These are phyloP conservation scores for Proliferodiscus dingleyae DNA, from an alignment of 2,329 filamentous ascomycete species.

Conservation along the genomic window DNA sequence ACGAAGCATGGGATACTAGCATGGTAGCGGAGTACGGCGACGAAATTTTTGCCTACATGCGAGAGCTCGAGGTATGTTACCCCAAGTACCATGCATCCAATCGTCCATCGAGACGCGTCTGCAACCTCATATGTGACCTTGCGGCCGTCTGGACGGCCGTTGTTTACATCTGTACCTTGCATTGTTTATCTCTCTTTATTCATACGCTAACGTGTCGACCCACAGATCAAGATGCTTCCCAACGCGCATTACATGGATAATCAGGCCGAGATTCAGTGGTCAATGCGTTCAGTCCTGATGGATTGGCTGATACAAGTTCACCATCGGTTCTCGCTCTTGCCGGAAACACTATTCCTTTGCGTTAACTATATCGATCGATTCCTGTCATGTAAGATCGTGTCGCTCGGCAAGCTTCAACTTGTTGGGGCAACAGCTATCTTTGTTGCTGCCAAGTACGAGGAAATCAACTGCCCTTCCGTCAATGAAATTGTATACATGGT, in stretches of 20 bases:
- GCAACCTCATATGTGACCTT: slow-evolving; percentile 6
- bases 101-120: slow-evolving; percentile 5
- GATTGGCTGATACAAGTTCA: slow-evolving; percentile 98
- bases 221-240: slow-evolving; percentile 71
- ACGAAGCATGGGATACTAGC: slow-evolving; percentile 87
- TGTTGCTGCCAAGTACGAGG: slow-evolving; percentile 95
- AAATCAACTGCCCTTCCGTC: slow-evolving; percentile 95
- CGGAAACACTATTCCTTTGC: slow-evolving; percentile 89
- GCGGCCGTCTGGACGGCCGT: slow-evolving; percentile 10
- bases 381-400: slow-evolving; percentile 89
- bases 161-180: slow-evolving; percentile 17
- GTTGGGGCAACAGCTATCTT: slow-evolving; percentile 95
- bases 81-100: not conserved
- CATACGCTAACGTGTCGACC: slow-evolving; percentile 23
- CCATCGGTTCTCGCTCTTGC: slow-evolving; percentile 80
- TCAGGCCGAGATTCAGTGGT: slow-evolving; percentile 98
- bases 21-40: slow-evolving; percentile 98
- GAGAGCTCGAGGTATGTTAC: slow-evolving; percentile 67
- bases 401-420: slow-evolving; percentile 88
- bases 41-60: slow-evolving; percentile 93
- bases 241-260: slow-evolving; percentile 95
- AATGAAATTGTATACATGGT: slow-evolving; percentile 99
- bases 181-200: slow-evolving; percentile 19
- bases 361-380: slow-evolving; percentile 98
- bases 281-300: slow-evolving; percentile 94